Percentiles rank a stretch among this genome's conserved stretches.
Conservation (phyloP, 2,329 filamentous ascomycete genomes). For the Sclerotinia nivalis region DNA sequence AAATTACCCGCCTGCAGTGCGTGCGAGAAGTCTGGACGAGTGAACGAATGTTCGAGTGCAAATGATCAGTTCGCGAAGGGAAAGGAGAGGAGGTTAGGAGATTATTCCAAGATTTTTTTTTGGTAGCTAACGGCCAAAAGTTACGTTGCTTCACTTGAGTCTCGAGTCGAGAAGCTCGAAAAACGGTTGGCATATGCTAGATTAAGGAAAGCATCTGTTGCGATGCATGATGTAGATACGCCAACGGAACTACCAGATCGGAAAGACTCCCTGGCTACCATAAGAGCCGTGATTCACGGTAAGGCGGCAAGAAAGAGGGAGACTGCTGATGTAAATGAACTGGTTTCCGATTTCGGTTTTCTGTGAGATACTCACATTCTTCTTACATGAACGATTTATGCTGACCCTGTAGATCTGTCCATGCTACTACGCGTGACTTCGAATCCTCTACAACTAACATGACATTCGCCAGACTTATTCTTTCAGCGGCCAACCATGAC, state of each 20-base stretch:
- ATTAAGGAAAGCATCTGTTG: slow-evolving; percentile 69
- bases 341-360: slow-evolving; percentile 92
- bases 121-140: slow-evolving; percentile 45
- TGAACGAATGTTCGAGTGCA: slow-evolving; percentile 85
- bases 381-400: background rate
- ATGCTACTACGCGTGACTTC: slow-evolving; percentile 92
- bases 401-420: slow-evolving; percentile 68
- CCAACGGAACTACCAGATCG: slow-evolving; percentile 53
- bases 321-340: slow-evolving; percentile 82
- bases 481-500: slow-evolving; percentile 79
- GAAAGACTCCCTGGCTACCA: slow-evolving; percentile 62
- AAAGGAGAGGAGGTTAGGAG: slow-evolving; percentile 78
- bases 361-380: slow-evolving; percentile 55
- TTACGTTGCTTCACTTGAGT: slow-evolving; percentile 94
- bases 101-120: background rate
- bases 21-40: slow-evolving; percentile 86
- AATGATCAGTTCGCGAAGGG: slow-evolving; percentile 95
- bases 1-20: slow-evolving; percentile 94
- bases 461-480: slow-evolving; percentile 85
- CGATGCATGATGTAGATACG: slow-evolving; percentile 61
- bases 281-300: slow-evolving; percentile 62
- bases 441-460: slow-evolving; percentile 85
- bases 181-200: slow-evolving; percentile 70
- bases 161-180: slow-evolving; percentile 85
- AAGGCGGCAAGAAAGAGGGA: slow-evolving; percentile 68